Base-by-base conservation (phyloP, 169 alveolate genomes). In the Neospora caninum region DNA sequence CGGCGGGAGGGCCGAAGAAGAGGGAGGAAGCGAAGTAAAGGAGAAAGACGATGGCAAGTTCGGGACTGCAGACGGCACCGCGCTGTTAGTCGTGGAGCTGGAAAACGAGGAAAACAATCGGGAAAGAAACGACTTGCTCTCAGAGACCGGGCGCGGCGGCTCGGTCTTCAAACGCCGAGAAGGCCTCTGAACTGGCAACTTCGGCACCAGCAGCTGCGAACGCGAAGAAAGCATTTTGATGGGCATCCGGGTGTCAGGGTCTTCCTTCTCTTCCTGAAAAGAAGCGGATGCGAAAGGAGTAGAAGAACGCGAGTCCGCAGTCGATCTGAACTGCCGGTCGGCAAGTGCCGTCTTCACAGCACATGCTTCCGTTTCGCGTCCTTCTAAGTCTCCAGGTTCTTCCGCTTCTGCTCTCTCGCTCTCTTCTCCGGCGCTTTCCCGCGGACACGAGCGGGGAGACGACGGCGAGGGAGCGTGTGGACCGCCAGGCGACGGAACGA, bases 111-210 rank as follows among this genome's bases (percentile, higher is more conserved):
- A 64, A 27, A 64, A 64, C 73, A 64, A 64, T 10, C 73, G 73
- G 7, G 73, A 64, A 6, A 64, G 73, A 27, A 64, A 64, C 73
- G 73, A 64, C 73, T 22, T 64, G 16, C 73, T 64, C 73, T 64
- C 73, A 22, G 73, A 64, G 34, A 27, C 73, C 73, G 86, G 86
- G 43, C 86, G 41, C 41, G 86, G 42, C 25, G 86, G 86, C 45
- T 73, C 86, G 25, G 86, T 73, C 45, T n/a, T 73, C 43, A 73
- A n/a, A 18, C 86, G 41, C 43, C 86, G 41, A 2, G 41, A n/a
- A 22, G 86, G 43, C 43, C 86, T 4, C 86, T 38, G 7, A 4
- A 73, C 73, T 16, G n/a, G 73, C 25, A 27, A 27, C 73, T 16
- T 27, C n/a, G 73, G 73, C 25, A 64, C 73, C 31, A 64, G 73